A percentile compares a stretch with the other conserved stretches of the same genome.
These are phyloP conservation scores for Westerdykella aurantiaca DNA, from an alignment of 2,329 filamentous ascomycete genomes.

Conservation along the genomic window DNA sequence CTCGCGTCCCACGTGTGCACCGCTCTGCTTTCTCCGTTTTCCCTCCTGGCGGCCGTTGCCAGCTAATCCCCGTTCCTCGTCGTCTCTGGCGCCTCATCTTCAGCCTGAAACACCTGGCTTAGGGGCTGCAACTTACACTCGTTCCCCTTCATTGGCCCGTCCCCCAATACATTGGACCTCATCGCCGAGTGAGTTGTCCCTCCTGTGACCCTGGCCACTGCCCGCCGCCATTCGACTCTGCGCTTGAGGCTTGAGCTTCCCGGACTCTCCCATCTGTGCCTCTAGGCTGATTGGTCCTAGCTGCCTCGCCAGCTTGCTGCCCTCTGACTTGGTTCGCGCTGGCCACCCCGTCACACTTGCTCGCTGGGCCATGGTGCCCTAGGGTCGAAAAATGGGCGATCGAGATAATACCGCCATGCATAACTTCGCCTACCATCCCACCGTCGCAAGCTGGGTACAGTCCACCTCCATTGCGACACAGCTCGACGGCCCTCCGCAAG, in stretches of 20 bases:
- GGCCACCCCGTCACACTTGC: constrained; percentile 10
- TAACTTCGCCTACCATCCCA: constrained; percentile 28
- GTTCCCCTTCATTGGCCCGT: constrained; percentile 17
- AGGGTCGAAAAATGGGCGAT: constrained; percentile 26
- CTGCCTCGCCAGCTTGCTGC: constrained; percentile 5
- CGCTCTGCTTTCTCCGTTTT: constrained; percentile 4
- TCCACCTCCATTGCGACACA: constrained; percentile 26
- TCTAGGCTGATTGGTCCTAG: constrained; percentile 22
- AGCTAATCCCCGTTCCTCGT: constrained; percentile 1
- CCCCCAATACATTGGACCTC: constrained; percentile 12
- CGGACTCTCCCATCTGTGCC: constrained; percentile 11
- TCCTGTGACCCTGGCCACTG: constrained; percentile 23
- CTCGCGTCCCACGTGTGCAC: constrained; percentile 1
- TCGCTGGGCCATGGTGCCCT: constrained; percentile 25
- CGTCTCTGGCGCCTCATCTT: constrained; percentile 3
- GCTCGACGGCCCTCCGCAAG: constrained; percentile 15
- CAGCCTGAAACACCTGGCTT: constrained; percentile 21
- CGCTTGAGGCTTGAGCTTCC: constrained; percentile 10
- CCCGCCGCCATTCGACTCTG: constrained; percentile 19
- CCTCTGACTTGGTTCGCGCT: constrained; percentile 25
- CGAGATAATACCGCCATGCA: constrained; percentile 20
- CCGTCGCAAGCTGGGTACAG: constrained; percentile 32
- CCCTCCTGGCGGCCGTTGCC: constrained; percentile 2
- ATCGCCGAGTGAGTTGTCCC: constrained; percentile 24
- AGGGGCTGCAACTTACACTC: constrained; percentile 7